phyloP scores from a whole-genome alignment of 306 rosid species.

The Prunus mume region DNA sequence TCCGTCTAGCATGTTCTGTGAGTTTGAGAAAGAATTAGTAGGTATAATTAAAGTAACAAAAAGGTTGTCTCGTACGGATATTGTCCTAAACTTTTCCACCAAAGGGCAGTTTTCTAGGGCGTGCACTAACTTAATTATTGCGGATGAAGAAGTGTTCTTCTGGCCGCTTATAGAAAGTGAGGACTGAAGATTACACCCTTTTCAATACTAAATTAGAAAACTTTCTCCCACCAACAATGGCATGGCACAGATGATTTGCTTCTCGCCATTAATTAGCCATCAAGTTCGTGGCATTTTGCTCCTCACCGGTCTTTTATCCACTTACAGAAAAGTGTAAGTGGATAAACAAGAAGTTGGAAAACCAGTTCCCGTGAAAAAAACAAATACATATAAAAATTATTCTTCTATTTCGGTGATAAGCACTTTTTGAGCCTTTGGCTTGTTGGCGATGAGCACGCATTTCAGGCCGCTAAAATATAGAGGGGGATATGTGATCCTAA shows the following conservation, averaged over 20 bases:
- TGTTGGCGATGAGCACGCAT: background rate
- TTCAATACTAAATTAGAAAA: background rate
- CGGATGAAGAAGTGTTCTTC: background rate
- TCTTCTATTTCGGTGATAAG: background rate
- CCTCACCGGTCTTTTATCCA: background rate
- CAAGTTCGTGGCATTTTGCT: background rate
- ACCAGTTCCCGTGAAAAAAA: too few relatives aligned
- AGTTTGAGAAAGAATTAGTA: background rate
- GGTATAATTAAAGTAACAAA: background rate
- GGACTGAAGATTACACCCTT: background rate
- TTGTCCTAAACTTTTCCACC: background rate
- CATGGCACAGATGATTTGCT: background rate
- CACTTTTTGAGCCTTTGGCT: background rate
- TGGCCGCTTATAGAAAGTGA: background rate
- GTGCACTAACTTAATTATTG: background rate
- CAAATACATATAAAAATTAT: too few relatives aligned
- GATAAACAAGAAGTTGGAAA: accelerated
- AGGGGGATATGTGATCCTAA: background rate
- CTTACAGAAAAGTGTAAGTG: too few relatives aligned
- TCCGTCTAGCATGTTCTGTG: background rate
- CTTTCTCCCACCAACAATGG: background rate
- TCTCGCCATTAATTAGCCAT: background rate
- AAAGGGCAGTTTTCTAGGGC: too few relatives aligned
- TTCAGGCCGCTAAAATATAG: background rate
- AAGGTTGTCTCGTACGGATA: background rate